Percentiles rank a stretch among this genome's conserved stretches.
These are phyloP conservation scores for Delitschia confertaspora DNA, from an alignment of 495 filamentous ascomycete species.

Conservation along the genomic window DNA sequence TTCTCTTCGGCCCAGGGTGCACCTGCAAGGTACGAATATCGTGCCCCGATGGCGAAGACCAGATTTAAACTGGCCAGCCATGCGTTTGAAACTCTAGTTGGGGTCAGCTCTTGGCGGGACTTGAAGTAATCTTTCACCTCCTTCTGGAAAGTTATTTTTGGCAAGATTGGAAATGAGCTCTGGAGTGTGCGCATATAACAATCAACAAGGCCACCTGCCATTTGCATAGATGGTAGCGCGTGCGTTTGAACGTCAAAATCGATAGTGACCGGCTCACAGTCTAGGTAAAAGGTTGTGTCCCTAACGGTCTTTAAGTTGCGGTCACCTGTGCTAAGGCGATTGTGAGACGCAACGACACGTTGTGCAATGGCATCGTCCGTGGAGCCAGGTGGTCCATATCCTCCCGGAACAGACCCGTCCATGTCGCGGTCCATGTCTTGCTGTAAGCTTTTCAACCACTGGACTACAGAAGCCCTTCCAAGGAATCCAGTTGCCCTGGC, in stretches of 20 bases:
- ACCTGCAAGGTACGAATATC: conserved; percentile 41
- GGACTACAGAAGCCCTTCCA: conserved; percentile 52
- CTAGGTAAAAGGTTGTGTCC: conserved; percentile 43
- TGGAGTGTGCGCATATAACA: conserved; percentile 53
- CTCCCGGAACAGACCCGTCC: background rate
- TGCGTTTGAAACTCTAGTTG: conserved; percentile 20
- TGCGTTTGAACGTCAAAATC: conserved; percentile 40
- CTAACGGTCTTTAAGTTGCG: conserved; percentile 1
- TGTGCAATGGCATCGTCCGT: conserved; percentile 5
- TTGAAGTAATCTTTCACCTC: conserved; percentile 38
- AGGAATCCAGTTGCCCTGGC: conserved; percentile 46
- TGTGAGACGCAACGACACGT: conserved; percentile 24
- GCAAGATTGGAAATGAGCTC: conserved; percentile 51
- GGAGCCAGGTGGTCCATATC: conserved; percentile 19
- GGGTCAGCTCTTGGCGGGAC: conserved; percentile 37
- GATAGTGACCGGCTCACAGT: conserved; percentile 42
- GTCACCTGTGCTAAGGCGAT: conserved; percentile 18
- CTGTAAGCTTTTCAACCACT: conserved; percentile 47
- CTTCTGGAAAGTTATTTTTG: conserved; percentile 45
- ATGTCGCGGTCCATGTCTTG: conserved; percentile 9
- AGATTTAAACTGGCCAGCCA: conserved; percentile 55
- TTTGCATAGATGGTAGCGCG: conserved; percentile 42
- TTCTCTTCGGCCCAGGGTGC: conserved; percentile 41
- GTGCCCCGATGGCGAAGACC: conserved; percentile 53
- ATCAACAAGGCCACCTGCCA: conserved; percentile 48